Conservation (phyloP, 805 yeast genomes). For the Wickerhamiella alocasiicola region DNA sequence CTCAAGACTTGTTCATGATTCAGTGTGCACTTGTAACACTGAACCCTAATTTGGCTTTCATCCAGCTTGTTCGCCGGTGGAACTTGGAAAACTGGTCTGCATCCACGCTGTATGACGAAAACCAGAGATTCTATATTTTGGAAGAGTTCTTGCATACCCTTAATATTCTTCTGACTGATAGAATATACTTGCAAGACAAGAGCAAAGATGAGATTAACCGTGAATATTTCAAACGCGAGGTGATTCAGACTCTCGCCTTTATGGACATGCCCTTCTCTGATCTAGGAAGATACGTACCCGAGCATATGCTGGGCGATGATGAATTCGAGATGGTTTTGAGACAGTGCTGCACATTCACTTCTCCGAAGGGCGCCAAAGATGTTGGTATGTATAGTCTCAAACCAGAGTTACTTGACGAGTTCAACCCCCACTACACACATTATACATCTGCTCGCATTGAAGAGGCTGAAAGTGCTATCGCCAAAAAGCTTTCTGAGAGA, state of each 20-base stretch:
- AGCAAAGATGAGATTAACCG: slow-evolving; percentile 37
- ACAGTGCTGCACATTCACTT: slow-evolving; percentile 46
- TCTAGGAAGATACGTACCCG: slow-evolving; percentile 57
- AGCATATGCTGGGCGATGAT: slow-evolving; percentile 58
- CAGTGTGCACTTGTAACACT: slow-evolving; percentile 49
- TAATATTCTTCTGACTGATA: slow-evolving; percentile 57
- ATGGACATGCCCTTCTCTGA: slow-evolving; percentile 61
- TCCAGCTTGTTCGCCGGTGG: slow-evolving; percentile 60
- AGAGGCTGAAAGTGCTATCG: slow-evolving; percentile 59
- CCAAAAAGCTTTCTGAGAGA: slow-evolving; percentile 36
- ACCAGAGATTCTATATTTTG: slow-evolving; percentile 44
- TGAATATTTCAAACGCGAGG: slow-evolving; percentile 47
- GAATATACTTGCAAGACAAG: slow-evolving; percentile 41
- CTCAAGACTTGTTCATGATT: slow-evolving; percentile 61
- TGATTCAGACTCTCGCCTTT: slow-evolving; percentile 75
- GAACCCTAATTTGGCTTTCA: slow-evolving; percentile 44
- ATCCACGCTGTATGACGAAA: slow-evolving; percentile 29
- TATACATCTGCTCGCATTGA: slow-evolving; percentile 68
- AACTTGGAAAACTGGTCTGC: slow-evolving; percentile 47
- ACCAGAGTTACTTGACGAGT: slow-evolving; percentile 36
- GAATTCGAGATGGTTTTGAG: slow-evolving; percentile 51
- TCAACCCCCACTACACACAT: slow-evolving; percentile 78
- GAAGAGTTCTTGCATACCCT: slow-evolving; percentile 68
- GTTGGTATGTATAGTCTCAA: slow-evolving; percentile 59
- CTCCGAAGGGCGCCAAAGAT: slow-evolving; percentile 48